Evolutionary conservation across 1,284 basidiomycete species (phyloP), one percentile per base, ranked within the genome.

Genomic region (Psilocybe mexicana): DNA sequence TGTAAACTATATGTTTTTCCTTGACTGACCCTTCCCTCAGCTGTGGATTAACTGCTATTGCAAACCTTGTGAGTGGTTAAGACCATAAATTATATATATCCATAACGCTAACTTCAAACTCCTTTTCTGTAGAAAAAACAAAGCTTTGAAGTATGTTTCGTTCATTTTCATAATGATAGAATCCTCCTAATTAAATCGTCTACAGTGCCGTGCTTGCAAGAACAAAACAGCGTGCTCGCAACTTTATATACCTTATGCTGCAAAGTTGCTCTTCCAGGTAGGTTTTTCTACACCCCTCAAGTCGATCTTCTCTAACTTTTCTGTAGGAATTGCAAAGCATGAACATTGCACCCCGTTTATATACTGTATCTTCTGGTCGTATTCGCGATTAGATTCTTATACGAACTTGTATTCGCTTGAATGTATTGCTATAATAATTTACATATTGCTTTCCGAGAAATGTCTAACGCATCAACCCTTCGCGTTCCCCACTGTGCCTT

Each of bases 141-240:
- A 80, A 92, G 83, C 25, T 92, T 92, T 68, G 90, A 92, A 75
- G 83, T 83, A 67, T 52, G 70, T 53, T 6, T 11, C 24, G 50
- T n/a, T 6, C 60, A 38, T 24, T 44, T 49, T 10, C 45, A 30
- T 10, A 26, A 57, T 52, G 54, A 42, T 55, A 10, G 28, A 8
- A 33, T 1, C 47, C 46, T 55, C 52, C 60, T 67, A 54, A 69
- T 66, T 63, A 63, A 60, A 64, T 58, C 42, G 63, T 6, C 46
- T 12, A 43, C 52, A 86, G 80, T 94, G 92, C 69, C 87, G 93
- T 58, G 89, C 94, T 43, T 98, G 95, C 76, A 92, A 94, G 70
- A 98, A 97, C 79, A 96, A 95, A 79, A 96, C 94, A 36, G 91
- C 92, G 47, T 90, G 92, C 69, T 95, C 92, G 56, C 94, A 96